Base-by-base conservation (phyloP, 352 stramenopile species). In the Phytophthora meadii region DNA sequence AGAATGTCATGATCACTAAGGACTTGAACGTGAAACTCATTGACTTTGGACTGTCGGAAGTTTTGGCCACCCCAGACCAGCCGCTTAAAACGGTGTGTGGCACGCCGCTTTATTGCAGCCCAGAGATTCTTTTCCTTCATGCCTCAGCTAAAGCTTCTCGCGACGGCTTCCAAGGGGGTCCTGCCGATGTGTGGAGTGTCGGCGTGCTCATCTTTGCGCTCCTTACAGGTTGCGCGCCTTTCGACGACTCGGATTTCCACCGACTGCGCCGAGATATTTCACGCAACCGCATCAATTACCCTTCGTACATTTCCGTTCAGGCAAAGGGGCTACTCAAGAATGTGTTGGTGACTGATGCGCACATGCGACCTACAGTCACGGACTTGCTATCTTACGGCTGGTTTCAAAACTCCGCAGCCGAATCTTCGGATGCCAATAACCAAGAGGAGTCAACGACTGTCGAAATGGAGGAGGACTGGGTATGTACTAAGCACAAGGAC, bases 21-120 rank as follows among this genome's bases (percentile, higher is more conserved):
- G 93, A 98, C 61, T 79, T 92, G 46, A 85, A 93, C 53, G 86
- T 98, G 48, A 98, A 98, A 82, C 85, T 98, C 47, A 98, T 98
- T 76, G 94, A 98, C 77, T 98, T 98, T 88, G 95, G 95, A 37
- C 79, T 98, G 7, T 98, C 93, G 1, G 96, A 97, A 53, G 77
- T 95, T 47, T 52, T 74, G 54, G 91, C 90, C 34, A 76, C 74
- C 36, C 79, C 87, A 6, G 86, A 87, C 19, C 74, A 95, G 40
- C 77, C 61, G 22, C 74, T 94, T 34, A 79, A 79, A 42, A 90
- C 86, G 24, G 87, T 93, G 48, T 94, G 86, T 51, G 86, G 86
- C 42, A 94, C 87, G 49, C 87, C 87, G 11, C 61, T 94, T 49
- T 94, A 94, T 67, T 94, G 87, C 75, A 90, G 81, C 25, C 87